Evolutionary conservation across 306 rosid species (phyloP).

Genomic region (Heteromeles arbutifolia): DNA sequence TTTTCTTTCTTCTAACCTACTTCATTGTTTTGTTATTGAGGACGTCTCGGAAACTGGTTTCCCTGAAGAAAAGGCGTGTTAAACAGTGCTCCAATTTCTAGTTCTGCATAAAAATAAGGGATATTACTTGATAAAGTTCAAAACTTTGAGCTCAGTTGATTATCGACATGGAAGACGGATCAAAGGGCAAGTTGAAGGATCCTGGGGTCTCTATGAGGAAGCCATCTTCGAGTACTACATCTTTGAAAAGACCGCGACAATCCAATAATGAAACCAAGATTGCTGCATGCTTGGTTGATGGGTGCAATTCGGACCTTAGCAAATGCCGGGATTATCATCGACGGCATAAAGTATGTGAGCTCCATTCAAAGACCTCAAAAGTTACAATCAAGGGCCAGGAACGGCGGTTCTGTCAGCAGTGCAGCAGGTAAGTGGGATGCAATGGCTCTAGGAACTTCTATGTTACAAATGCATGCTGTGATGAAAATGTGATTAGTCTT

Average conservation of each 20-base stretch:
- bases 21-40: not conserved
- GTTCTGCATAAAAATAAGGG: slow-evolving; percentile 3
- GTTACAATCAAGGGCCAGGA: slow-evolving; percentile 63
- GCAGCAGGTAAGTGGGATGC: slow-evolving; percentile 57
- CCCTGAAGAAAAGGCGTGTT: not conserved
- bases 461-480: not conserved
- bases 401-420: slow-evolving; percentile 90
- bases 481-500: no score
- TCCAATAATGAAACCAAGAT: slow-evolving; percentile 35
- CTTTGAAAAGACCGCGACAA: slow-evolving; percentile 48
- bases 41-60: not conserved
- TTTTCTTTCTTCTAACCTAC: not conserved
- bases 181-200: slow-evolving; percentile 12
- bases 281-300: slow-evolving; percentile 67
- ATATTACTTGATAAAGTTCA: not conserved
- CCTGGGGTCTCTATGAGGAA: slow-evolving; percentile 4
- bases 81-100: not conserved
- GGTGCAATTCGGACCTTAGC: slow-evolving; percentile 70
- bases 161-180: slow-evolving; percentile 14
- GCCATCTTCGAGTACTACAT: slow-evolving; percentile 31
- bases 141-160: not conserved
- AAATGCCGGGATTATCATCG: slow-evolving; percentile 78
- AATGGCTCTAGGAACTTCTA: not conserved
- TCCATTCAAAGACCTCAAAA: slow-evolving; percentile 70
- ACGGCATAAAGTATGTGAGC: slow-evolving; percentile 78